Percentiles rank a stretch among this genome's conserved stretches.
phyloP scores from a whole-genome alignment of 2,329 filamentous ascomycete species.

The Aspergillus sp. region DNA sequence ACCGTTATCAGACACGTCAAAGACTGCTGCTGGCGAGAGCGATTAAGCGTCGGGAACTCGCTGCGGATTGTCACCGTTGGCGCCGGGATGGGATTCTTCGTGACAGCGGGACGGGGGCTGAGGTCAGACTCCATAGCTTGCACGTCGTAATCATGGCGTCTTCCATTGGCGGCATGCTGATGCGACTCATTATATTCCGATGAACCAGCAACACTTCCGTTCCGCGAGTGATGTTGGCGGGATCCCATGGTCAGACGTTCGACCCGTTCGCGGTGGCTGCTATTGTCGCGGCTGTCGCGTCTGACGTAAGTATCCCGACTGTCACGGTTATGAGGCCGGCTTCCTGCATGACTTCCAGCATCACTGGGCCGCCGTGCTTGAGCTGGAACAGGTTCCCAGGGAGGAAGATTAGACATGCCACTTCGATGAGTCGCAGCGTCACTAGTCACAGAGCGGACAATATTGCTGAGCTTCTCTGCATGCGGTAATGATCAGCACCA shows the following conservation, averaged over 20 bases:
- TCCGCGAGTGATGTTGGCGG: slow-evolving; percentile 64
- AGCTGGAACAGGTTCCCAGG: slow-evolving; percentile 55
- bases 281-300: slow-evolving; percentile 46
- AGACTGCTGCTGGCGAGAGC: slow-evolving; percentile 90
- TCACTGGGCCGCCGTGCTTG: slow-evolving; percentile 38
- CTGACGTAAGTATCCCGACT: slow-evolving; percentile 32
- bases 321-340: slow-evolving; percentile 29
- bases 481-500: slow-evolving; percentile 29
- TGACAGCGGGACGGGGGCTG: slow-evolving; percentile 65
- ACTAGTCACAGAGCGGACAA: slow-evolving; percentile 79
- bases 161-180: slow-evolving; percentile 64
- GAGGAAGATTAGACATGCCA: slow-evolving; percentile 59
- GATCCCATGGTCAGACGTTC: slow-evolving; percentile 47
- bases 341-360: slow-evolving; percentile 32
- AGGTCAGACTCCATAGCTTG: slow-evolving; percentile 92
- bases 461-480: slow-evolving; percentile 89
- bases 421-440: slow-evolving; percentile 59
- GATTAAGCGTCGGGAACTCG: slow-evolving; percentile 91
- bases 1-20: slow-evolving; percentile 92
- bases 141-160: slow-evolving; percentile 90
- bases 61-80: slow-evolving; percentile 93
- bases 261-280: slow-evolving; percentile 46
- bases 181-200: slow-evolving; percentile 75
- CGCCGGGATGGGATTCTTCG: slow-evolving; percentile 84
- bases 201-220: slow-evolving; percentile 74